Percentiles rank a stretch among this genome's conserved stretches.
These are phyloP conservation scores for Colletotrichum sp. DNA, from an alignment of 2,329 filamentous ascomycete genomes.

Conservation along the genomic window DNA sequence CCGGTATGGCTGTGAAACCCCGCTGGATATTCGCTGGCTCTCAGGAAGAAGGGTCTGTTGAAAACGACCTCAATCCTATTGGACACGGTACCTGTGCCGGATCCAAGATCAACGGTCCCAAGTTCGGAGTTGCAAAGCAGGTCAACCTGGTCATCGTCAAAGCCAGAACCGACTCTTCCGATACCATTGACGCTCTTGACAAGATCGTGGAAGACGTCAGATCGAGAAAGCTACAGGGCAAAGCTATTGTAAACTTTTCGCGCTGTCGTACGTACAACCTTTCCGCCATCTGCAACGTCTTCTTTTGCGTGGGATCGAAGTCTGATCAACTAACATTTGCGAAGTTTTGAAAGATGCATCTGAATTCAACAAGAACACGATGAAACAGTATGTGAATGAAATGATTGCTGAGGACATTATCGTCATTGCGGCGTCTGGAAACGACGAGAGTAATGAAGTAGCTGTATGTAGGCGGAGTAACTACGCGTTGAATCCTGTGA, in stretches of 20 bases:
- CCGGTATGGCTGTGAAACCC: not conserved
- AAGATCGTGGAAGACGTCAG: not conserved
- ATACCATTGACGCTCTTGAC: not conserved
- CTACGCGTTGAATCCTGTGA: not conserved
- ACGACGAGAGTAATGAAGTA: not conserved
- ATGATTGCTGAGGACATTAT: not conserved
- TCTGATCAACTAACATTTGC: fast-evolving
- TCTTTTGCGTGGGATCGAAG: fast-evolving
- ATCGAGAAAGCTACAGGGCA: not conserved
- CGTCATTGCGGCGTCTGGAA: not conserved
- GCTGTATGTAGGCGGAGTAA: not conserved
- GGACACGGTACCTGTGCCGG: not conserved
- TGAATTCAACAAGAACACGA: fast-evolving
- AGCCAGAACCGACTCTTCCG: not conserved
- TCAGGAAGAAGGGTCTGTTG: not conserved
- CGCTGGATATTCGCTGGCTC: not conserved
- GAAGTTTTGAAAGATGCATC: fast-evolving
- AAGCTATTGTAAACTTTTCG: not conserved
- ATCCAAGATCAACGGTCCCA: not conserved
- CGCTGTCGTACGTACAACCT: not conserved
- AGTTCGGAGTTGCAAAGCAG: not conserved
- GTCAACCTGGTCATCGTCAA: not conserved
- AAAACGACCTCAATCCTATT: not conserved
- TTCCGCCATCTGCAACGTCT: not conserved
- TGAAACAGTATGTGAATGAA: not conserved